phyloP scores from a whole-genome alignment of 2,329 filamentous ascomycete genomes.

The Bipolaris sorokiniana region DNA sequence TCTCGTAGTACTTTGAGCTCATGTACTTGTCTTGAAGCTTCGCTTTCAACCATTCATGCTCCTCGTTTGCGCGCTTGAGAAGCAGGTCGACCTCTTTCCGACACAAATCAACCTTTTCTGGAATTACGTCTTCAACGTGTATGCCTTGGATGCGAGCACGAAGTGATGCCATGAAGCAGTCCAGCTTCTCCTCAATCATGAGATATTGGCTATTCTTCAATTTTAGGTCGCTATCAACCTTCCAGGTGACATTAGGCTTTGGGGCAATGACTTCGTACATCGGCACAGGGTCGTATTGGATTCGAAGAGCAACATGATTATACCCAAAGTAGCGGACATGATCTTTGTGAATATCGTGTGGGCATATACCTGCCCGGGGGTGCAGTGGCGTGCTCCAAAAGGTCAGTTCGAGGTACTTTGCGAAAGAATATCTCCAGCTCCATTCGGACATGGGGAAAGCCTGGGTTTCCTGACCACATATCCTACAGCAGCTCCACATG shows the following conservation, averaged over 20 bases:
- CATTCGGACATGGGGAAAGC: constrained; percentile 89
- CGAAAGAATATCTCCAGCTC: constrained; percentile 98
- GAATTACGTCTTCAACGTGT: constrained; percentile 86
- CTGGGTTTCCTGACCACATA: constrained; percentile 88
- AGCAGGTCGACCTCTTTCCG: constrained; percentile 80
- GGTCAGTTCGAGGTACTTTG: constrained; percentile 95
- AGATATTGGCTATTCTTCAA: constrained; percentile 91
- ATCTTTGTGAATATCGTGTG: constrained; percentile 90
- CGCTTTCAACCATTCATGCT: constrained; percentile 74
- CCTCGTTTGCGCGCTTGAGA: constrained; percentile 79
- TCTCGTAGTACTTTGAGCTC: constrained; percentile 93
- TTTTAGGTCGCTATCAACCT: constrained; percentile 89
- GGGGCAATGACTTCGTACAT: constrained; percentile 95
- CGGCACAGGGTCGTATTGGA: constrained; percentile 92
- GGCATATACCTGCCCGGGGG: constrained; percentile 75
- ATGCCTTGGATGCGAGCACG: constrained; percentile 84
- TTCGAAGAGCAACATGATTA: constrained; percentile 80
- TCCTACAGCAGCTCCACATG: constrained; percentile 98
- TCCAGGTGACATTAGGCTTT: constrained; percentile 90
- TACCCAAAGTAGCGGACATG: constrained; percentile 93
- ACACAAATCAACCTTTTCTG: constrained; percentile 84
- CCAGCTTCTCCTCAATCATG: constrained; percentile 80
- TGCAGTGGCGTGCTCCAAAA: constrained; percentile 91
- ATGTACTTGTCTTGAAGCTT: constrained; percentile 91
- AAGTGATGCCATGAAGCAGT: constrained; percentile 86